Evolutionary conservation across 2,329 filamentous ascomycete species (phyloP), one percentile per base, ranked within the genome.

Genomic region (Trichoderma lentiforme): DNA sequence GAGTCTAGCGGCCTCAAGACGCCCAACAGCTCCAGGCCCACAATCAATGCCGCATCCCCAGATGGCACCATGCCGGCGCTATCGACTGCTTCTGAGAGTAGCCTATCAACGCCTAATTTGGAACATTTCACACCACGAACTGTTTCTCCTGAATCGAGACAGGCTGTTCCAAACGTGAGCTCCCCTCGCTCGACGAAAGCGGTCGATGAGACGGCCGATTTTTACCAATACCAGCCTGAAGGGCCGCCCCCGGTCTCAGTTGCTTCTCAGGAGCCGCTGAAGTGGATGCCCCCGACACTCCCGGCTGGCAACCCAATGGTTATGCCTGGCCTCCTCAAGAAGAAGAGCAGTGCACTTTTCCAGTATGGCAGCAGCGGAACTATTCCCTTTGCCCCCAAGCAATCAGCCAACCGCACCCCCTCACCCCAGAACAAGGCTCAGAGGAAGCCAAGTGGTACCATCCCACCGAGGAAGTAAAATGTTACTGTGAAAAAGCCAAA

Each of bases 141-240:
- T 15, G 36, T 70, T 6, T 74, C 74, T 1, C 76, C 78, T 0
- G 77, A 78, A 4, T 63, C 76, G 9, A 77, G 74, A 30, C 74
- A 76, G 6, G 36, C 74, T 2, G 74, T 74, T 47, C 73, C 77
- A 9, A 75, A 76, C 6, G 75, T 75, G 26, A 81, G 79, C 71
- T 81, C 83, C 3, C 79, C 80, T 21, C 64, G 72, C 4, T 72
- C 78, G 11, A 77, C 78, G 3, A 77, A 77, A 12, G 77, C 78
- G 8, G 72, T 73, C 47, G 74, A 72, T 28, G 77, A 79, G 56
- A 58, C 70, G 3, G 64, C 74, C 3, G 83, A 86, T 65, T 76
- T 85, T 26, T 89, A 89, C 28, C 83, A 83, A 0, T 89, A 89
- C 73, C 85, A 89, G 72, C 87, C 88, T 0, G 84, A 87, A n/a